phyloP scores from a whole-genome alignment of 768 basidiomycete species.

The Neoboletus subvelutipes region DNA sequence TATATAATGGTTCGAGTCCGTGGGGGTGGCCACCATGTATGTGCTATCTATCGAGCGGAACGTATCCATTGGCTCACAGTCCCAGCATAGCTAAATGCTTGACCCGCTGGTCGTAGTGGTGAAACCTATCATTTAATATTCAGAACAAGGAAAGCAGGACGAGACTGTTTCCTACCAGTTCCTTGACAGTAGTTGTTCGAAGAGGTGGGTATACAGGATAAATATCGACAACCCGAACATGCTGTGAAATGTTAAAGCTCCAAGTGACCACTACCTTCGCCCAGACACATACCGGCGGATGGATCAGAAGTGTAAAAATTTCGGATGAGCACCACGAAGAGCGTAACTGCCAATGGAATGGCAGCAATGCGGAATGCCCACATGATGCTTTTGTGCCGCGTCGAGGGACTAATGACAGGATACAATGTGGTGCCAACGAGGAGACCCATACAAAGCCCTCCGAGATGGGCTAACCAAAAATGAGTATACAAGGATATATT shows the following conservation, averaged over 20 bases:
- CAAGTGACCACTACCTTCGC: neutral
- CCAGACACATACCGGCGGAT: constrained; percentile 58
- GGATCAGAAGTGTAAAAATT: constrained; percentile 93
- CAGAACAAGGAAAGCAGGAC: neutral
- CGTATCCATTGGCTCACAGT: neutral
- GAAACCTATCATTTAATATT: constrained; percentile 20
- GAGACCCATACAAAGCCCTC: constrained; percentile 83
- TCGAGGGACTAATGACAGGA: constrained; percentile 83
- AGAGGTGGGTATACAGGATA: constrained; percentile 84
- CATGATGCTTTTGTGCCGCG: constrained; percentile 66
- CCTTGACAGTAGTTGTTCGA: constrained; percentile 67
- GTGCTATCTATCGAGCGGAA: constrained; percentile 2
- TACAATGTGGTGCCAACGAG: constrained; percentile 82
- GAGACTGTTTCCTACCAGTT: constrained; percentile 31
- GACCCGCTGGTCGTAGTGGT: constrained; percentile 32
- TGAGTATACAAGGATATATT: neutral
- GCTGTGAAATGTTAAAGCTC: constrained; percentile 41
- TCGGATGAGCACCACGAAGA: constrained; percentile 77
- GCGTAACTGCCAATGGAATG: constrained; percentile 69
- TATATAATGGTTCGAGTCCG: constrained; percentile 11
- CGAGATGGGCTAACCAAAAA: constrained; percentile 69
- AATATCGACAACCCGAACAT: constrained; percentile 83
- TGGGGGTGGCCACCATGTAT: neutral
- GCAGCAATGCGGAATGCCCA: constrained; percentile 74
- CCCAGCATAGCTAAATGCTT: constrained; percentile 22